Conservation (phyloP, 768 basidiomycete genomes). For the Stropharia rugosoannulata region DNA sequence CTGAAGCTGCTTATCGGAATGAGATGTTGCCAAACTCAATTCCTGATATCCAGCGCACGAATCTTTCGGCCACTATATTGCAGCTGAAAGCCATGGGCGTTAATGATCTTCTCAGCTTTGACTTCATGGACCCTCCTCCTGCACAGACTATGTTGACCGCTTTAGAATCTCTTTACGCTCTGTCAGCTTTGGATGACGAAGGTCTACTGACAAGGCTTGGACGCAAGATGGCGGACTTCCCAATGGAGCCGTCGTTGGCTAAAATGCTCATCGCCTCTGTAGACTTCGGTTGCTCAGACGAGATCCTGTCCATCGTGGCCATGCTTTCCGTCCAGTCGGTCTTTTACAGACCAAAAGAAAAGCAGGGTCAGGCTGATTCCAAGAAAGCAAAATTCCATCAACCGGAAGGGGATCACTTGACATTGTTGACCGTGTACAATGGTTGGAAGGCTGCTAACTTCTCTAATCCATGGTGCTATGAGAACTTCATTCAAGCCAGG, state of each 20-base stretch:
- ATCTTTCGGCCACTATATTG: conserved; percentile 88
- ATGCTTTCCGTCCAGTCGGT: conserved; percentile 97
- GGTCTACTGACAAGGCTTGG: conserved; percentile 92
- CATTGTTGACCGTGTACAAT: conserved; percentile 92
- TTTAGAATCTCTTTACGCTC: conserved; percentile 88
- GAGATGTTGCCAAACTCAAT: conserved; percentile 98
- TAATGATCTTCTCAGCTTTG: conserved; percentile 96
- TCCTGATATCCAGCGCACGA: conserved; percentile 96
- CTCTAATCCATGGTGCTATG: conserved; percentile 98
- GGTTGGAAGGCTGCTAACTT: conserved; percentile 98
- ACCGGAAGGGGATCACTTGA: conserved; percentile 95
- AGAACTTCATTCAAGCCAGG: conserved; percentile 97
- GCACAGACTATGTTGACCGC: conserved; percentile 97
- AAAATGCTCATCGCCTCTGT: conserved; percentile 99
- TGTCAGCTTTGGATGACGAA: conserved; percentile 96
- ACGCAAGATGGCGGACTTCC: conserved; percentile 99
- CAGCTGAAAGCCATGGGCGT: conserved; percentile 99
- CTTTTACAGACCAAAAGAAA: conserved; percentile 99
- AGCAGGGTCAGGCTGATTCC: conserved; percentile 98
- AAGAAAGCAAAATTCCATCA: conserved; percentile 99
- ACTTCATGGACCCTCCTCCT: conserved; percentile 99
- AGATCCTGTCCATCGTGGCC: conserved; percentile 94
- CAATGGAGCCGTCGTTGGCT: conserved; percentile 93
- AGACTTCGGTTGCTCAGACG: conserved; percentile 96
- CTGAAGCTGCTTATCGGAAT: conserved; percentile 96